Percentiles rank a stretch among this genome's conserved stretches.
Evolutionary conservation across 495 filamentous ascomycete species (phyloP).

Genomic region (Parachaetomium inaequale): DNA sequence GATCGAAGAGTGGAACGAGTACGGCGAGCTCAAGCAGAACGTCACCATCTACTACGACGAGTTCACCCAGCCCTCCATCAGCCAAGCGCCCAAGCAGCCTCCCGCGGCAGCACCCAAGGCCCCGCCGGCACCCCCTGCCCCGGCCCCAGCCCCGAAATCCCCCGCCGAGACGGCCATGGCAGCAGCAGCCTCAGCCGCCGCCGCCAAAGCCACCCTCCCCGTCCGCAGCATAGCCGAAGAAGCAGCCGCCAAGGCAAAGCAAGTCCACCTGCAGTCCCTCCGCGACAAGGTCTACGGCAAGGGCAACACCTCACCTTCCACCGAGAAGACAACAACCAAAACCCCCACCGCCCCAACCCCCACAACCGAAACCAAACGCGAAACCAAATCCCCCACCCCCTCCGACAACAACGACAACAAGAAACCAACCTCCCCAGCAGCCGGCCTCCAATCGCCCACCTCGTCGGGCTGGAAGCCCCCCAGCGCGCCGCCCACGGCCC

Average conservation of each 20-base stretch:
- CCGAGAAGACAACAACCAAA: conserved; percentile 12
- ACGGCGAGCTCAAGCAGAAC: conserved; percentile 86
- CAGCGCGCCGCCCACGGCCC: conserved; percentile 26
- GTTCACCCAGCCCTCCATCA: conserved; percentile 46
- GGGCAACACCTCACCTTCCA: conserved; percentile 22
- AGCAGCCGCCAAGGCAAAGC: conserved; percentile 62
- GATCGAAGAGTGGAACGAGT: conserved; percentile 98
- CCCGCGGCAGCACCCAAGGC: conserved; percentile 30
- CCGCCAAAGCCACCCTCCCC: conserved; percentile 41
- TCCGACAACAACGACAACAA: neutral
- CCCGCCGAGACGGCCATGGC: conserved; percentile 20
- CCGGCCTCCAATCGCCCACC: conserved; percentile 39
- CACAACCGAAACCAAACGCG: neutral
- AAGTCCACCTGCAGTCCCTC: conserved; percentile 43
- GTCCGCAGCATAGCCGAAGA: conserved; percentile 65
- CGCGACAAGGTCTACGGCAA: conserved; percentile 39
- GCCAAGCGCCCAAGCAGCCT: conserved; percentile 37
- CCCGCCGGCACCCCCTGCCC: conserved; percentile 20
- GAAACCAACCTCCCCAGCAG: neutral
- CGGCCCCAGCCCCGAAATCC: conserved; percentile 18
- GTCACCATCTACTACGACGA: conserved; percentile 59
- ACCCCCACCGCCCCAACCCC: conserved; percentile 7
- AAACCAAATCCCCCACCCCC: neutral
- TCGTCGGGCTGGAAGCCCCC: conserved; percentile 32
- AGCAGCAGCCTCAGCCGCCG: conserved; percentile 11